phyloP scores from a whole-genome alignment of 179 eudicot genomes.

The Drosera spatulata region DNA sequence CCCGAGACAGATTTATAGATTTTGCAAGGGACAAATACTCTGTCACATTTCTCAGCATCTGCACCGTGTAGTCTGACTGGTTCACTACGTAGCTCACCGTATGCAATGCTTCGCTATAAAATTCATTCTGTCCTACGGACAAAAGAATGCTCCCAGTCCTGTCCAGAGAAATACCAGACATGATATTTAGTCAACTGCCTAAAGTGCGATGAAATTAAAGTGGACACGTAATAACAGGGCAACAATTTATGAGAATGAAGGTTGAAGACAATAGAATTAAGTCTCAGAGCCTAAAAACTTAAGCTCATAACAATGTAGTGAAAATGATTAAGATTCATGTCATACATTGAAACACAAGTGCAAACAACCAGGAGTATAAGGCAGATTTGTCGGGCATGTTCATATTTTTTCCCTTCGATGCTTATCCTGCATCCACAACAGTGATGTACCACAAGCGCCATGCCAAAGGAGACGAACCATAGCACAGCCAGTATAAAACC shows the following conservation, averaged over 20 bases:
- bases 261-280: not conserved
- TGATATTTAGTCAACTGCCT: not conserved
- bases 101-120: conserved; percentile 54
- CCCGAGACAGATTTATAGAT: conserved; percentile 55
- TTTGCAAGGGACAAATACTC: conserved; percentile 65
- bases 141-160: conserved; percentile 80
- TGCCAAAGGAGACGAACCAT: conserved; percentile 70
- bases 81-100: conserved; percentile 77
- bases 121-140: conserved; percentile 58
- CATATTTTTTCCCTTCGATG: conserved; percentile 37
- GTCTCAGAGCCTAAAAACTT: not conserved
- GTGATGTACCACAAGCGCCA: conserved; percentile 53
- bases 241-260: not conserved
- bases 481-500: conserved; percentile 55
- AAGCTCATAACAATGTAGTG: not conserved
- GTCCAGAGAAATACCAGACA: conserved; percentile 8
- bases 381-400: conserved; percentile 37
- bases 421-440: conserved; percentile 66
- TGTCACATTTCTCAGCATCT: conserved; percentile 79
- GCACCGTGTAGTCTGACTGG: conserved; percentile 81
- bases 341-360: conserved; percentile 78
- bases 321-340: conserved; percentile 15
- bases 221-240: not conserved
- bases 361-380: conserved; percentile 47
- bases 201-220: not conserved